These are phyloP conservation scores for Opeltia flavorubescens DNA, from an alignment of 495 filamentous ascomycete species.

Conservation along the genomic window DNA sequence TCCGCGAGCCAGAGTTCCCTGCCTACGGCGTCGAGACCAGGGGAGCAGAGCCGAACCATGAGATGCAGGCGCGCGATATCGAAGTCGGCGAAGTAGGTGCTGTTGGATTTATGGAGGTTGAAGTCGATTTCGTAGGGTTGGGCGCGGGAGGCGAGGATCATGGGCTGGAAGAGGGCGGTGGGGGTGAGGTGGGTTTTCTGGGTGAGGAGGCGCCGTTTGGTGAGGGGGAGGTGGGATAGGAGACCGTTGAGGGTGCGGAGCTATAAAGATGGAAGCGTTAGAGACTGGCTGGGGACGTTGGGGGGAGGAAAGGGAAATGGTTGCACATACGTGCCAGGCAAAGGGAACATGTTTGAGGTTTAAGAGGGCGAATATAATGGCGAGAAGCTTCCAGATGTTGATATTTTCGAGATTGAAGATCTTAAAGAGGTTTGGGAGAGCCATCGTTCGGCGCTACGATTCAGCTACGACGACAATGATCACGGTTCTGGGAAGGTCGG, in stretches of 20 bases:
- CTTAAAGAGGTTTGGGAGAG: neutral
- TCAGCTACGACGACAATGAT: too few relatives aligned
- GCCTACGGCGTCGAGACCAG: slow-evolving; percentile 37
- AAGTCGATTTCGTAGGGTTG: slow-evolving; percentile 43
- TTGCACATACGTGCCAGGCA: slow-evolving; percentile 47
- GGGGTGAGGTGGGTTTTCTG: slow-evolving; percentile 6
- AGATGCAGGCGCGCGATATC: slow-evolving; percentile 54
- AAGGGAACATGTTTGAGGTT: slow-evolving; percentile 51
- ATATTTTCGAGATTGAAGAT: neutral
- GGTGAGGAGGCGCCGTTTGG: neutral
- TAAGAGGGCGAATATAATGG: slow-evolving; percentile 37
- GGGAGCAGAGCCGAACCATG: slow-evolving; percentile 43
- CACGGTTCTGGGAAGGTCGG: too few relatives aligned
- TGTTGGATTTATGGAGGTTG: slow-evolving; percentile 61
- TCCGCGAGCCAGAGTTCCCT: slow-evolving; percentile 3
- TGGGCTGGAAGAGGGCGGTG: slow-evolving; percentile 36
- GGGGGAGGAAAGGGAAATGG: slow-evolving; percentile 30
- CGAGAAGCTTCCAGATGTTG: slow-evolving; percentile 34
- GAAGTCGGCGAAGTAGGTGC: slow-evolving; percentile 62
- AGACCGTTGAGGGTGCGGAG: slow-evolving; percentile 11
- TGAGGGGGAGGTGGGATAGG: slow-evolving; percentile 7
- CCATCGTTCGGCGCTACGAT: too few relatives aligned
- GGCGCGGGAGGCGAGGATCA: slow-evolving; percentile 38
- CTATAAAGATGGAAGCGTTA: slow-evolving; percentile 8
- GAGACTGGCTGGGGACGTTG: slow-evolving; percentile 31